phyloP scores from a whole-genome alignment of 345 rosid species.

The Microthlaspi erraticum region DNA sequence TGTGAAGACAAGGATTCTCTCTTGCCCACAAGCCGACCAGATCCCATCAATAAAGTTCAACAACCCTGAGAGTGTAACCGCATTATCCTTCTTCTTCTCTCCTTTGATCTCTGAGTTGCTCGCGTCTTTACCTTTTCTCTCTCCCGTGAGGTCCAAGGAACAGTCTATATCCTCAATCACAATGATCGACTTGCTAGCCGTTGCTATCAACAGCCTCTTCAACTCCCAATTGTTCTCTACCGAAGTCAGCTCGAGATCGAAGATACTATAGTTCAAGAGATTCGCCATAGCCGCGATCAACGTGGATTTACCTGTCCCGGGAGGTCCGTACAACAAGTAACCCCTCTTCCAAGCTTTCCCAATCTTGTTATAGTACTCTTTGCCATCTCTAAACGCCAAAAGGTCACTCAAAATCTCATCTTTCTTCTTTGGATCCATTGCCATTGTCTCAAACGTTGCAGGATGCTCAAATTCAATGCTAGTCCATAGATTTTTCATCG shows the following conservation, averaged over 20 bases:
- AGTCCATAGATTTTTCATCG: slow-evolving; percentile 38
- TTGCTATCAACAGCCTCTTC: slow-evolving; percentile 43
- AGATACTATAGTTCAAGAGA: slow-evolving; percentile 44
- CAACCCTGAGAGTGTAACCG: slow-evolving; percentile 52
- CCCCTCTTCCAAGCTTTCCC: slow-evolving; percentile 58
- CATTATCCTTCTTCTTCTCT: slow-evolving; percentile 13
- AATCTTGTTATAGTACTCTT: slow-evolving; percentile 49
- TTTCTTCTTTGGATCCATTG: slow-evolving; percentile 45
- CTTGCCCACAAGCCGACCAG: slow-evolving; percentile 55
- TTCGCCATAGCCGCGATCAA: slow-evolving; percentile 56
- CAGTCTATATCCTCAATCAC: slow-evolving; percentile 57
- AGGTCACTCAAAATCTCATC: slow-evolving; percentile 45
- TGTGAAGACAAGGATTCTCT: slow-evolving; percentile 49
- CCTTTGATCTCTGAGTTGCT: neutral
- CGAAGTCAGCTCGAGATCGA: slow-evolving; percentile 49
- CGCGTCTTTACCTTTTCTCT: slow-evolving; percentile 31
- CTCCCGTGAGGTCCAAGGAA: slow-evolving; percentile 51
- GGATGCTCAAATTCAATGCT: slow-evolving; percentile 47
- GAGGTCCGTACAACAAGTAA: slow-evolving; percentile 52
- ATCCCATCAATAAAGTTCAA: slow-evolving; percentile 56
- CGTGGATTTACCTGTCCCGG: slow-evolving; percentile 54
- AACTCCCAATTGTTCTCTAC: slow-evolving; percentile 46
- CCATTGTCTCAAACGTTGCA: slow-evolving; percentile 49
- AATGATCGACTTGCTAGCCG: slow-evolving; percentile 48
- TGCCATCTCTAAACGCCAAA: slow-evolving; percentile 37